Conservation (phyloP, 345 rosid species). For the Stellera chamaejasme region DNA sequence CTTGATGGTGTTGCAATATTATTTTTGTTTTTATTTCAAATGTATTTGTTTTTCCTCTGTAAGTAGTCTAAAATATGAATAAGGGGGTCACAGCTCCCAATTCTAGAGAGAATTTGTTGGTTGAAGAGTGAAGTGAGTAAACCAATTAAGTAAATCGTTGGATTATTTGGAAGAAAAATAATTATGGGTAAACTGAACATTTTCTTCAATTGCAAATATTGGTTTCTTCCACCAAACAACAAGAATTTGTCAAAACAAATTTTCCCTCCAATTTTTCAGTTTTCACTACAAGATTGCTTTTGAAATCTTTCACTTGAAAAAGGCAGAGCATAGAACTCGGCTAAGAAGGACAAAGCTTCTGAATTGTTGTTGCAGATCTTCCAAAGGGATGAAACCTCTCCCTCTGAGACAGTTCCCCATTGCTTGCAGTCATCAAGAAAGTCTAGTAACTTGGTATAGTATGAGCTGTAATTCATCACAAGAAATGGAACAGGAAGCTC, state of each 20-base stretch:
- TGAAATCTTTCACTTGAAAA: slow-evolving; percentile 7
- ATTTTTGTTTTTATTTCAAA: too few species aligned
- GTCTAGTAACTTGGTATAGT: slow-evolving; percentile 63
- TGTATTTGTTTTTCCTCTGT: background rate
- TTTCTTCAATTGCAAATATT: too few species aligned
- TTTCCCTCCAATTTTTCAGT: background rate
- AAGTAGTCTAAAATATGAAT: background rate
- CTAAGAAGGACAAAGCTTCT: slow-evolving; percentile 63
- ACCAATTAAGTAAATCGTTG: too few species aligned
- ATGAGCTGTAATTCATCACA: slow-evolving; percentile 81
- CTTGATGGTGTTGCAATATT: too few species aligned
- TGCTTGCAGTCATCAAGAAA: slow-evolving; percentile 66
- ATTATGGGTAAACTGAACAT: too few species aligned
- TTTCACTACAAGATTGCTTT: slow-evolving; percentile 15
- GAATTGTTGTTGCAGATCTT: slow-evolving; percentile 62
- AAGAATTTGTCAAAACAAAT: too few species aligned
- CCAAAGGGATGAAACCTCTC: slow-evolving; percentile 76
- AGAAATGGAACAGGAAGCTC: slow-evolving; percentile 67
- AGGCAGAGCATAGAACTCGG: slow-evolving; percentile 51
- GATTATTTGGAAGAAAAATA: too few species aligned
- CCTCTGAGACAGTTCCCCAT: slow-evolving; percentile 67
- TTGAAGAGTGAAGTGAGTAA: too few species aligned
- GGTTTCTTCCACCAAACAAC: too few species aligned
- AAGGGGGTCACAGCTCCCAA: background rate
- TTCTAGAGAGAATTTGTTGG: background rate